Conservation (phyloP, 768 basidiomycete genomes). For the Boletus eberwhitei region DNA sequence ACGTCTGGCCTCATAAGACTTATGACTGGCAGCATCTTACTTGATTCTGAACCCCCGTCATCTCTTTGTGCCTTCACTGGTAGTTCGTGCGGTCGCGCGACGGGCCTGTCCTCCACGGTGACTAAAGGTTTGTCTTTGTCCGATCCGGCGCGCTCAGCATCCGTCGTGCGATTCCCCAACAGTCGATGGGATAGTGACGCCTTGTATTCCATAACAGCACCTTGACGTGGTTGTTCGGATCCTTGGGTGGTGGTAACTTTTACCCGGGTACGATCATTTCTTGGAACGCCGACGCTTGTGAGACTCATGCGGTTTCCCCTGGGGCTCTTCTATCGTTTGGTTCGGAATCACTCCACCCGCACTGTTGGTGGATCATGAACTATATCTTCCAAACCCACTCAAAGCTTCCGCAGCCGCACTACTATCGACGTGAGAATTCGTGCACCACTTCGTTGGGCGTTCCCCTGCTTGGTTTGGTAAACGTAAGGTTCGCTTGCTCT, state of each 20-base stretch:
- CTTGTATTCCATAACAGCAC: constrained; percentile 21
- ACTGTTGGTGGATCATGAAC: background rate
- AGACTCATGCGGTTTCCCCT: background rate
- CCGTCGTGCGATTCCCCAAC: background rate
- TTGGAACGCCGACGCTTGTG: background rate
- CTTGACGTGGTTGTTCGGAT: background rate
- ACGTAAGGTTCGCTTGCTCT: background rate
- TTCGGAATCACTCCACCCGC: background rate
- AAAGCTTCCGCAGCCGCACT: constrained; percentile 13
- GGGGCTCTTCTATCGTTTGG: background rate
- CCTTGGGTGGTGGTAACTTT: background rate
- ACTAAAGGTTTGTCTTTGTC: background rate
- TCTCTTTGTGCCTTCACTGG: background rate
- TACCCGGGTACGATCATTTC: background rate
- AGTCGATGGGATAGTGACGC: constrained; percentile 9
- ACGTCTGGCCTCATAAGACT: constrained; percentile 1
- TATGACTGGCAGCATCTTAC: background rate
- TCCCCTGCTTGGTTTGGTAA: background rate
- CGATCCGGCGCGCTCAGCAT: background rate
- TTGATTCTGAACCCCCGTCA: constrained; percentile 13
- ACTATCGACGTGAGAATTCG: constrained; percentile 4
- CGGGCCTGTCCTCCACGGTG: background rate
- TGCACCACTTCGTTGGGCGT: background rate
- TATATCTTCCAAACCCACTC: background rate
- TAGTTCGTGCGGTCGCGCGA: background rate